phyloP scores from a whole-genome alignment of 2,329 filamentous ascomycete genomes.

The Lasiodiplodia theobromae region DNA sequence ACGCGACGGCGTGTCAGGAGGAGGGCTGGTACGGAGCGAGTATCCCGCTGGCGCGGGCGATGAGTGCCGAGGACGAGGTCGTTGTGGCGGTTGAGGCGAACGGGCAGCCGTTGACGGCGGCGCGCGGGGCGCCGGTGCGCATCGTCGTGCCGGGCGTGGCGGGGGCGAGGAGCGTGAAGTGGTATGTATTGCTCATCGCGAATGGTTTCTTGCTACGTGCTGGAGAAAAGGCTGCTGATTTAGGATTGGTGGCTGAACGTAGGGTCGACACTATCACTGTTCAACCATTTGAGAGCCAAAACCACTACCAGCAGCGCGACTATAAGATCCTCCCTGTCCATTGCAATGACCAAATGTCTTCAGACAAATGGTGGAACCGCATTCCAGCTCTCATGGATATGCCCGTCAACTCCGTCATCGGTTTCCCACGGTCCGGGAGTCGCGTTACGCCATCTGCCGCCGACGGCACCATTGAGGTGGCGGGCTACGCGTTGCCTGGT shows the following conservation, averaged over 20 bases:
- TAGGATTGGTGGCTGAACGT: background rate
- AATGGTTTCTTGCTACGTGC: background rate
- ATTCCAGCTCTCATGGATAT: slow-evolving; percentile 61
- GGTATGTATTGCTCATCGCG: slow-evolving; percentile 38
- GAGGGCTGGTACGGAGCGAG: slow-evolving; percentile 66
- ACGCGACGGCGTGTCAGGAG: slow-evolving; percentile 60
- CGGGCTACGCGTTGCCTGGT: slow-evolving; percentile 64
- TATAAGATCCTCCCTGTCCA: slow-evolving; percentile 66
- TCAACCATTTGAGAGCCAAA: slow-evolving; percentile 58
- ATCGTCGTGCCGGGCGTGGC: slow-evolving; percentile 61
- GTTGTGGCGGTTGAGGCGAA: slow-evolving; percentile 63
- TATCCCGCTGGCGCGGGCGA: slow-evolving; percentile 57
- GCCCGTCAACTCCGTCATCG: slow-evolving; percentile 64
- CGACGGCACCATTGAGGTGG: slow-evolving; percentile 55
- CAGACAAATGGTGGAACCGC: slow-evolving; percentile 60
- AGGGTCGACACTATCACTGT: slow-evolving; percentile 59
- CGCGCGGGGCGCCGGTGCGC: slow-evolving; percentile 62
- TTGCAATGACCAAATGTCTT: slow-evolving; percentile 55
- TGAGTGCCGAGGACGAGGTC: slow-evolving; percentile 54
- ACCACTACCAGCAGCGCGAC: slow-evolving; percentile 65
- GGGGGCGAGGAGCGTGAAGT: slow-evolving; percentile 63
- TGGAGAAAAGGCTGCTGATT: background rate
- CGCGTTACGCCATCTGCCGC: slow-evolving; percentile 47
- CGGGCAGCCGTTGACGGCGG: slow-evolving; percentile 52
- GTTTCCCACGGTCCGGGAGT: slow-evolving; percentile 53